Base-by-base conservation (phyloP, 495 filamentous ascomycete genomes). In the Hapsidospora chrysogenum region DNA sequence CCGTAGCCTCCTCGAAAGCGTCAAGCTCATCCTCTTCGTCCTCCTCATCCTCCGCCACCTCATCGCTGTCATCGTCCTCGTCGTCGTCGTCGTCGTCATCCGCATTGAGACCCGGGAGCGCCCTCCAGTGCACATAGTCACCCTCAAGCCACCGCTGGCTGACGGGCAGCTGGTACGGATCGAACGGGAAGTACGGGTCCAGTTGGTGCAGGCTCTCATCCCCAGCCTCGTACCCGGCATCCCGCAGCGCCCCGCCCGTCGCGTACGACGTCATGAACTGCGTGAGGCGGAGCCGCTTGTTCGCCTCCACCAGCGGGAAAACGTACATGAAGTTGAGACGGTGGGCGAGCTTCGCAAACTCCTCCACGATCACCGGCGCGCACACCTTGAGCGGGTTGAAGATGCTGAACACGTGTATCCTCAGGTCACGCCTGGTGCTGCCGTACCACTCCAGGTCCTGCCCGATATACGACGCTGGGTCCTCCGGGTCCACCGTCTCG, bases 311-410 rank as follows among this genome's bases (percentile, higher is more conserved):
- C 35, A 92, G 67, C 1, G 78, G 70, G 51, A 79, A 92, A 21
- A 93, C 76, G 50, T 86, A 94, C 42, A 94, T 64, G 46, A 96
- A 77, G 25, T 76, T 69, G 28, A 95, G 74, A 46, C 85, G 79
- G 43, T 79, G 68, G 1, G 85, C 74, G 35, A 94, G 73, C 33
- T 78, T 75, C 11, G 89, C 92, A 48, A 96, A 99, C 41, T 93
- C 76, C 13, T 76, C 66, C 27, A 95, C 87, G 41, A 99, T 93
- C 13, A 68, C 64, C 4, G 85, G 81, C n/a, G 85, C 81, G 66
- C 92, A 96, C 36, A 95, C 80, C 52, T 94, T 94, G 9, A 96
- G 72, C 0, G 89, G 89, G 52, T 99, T 99, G 34, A 99, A 72
- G 40, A 74, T 79, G 17, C 77, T 86, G 53, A 78, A 74, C 47